Evolutionary conservation across 495 filamentous ascomycete species (phyloP), one percentile per base, ranked within the genome.

Genomic region (Hypoxylon perforatum): DNA sequence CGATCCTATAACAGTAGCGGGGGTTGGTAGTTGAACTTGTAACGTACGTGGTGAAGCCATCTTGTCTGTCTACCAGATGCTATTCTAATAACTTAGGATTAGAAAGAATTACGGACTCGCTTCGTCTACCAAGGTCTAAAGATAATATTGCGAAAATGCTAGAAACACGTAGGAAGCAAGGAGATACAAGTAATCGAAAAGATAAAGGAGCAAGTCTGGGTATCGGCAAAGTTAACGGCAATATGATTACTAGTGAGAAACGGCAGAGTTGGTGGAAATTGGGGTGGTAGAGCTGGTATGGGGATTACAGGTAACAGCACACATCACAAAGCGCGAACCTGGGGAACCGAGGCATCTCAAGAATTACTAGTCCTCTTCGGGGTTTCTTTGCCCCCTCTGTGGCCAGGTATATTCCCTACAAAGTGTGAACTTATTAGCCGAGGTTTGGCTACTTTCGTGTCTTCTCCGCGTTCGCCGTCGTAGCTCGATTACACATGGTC

Each of bases 1-100:
- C 59, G 36, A 21, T 30, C 17, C 17, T 48, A 46, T 15, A 12
- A 35, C 9, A 19, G 19, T 23, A 28, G 8, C 23, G 5, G n/a
- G n/a, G n/a, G 2, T 15, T 12, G 63, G 14, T 36, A 46, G 3
- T 25, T 56, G 19, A 17, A 22, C 8, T 57, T 45, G 49, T 21
- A 49, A 83, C 90, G 73, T 87, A 93, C 91, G 91, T 80, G 91
- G 90, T 76, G 91, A 92, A 58, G 91, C 89, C 91, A 94, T 94
- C 67, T 63, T 87, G 82, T 71, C 60, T 66, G 33, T 51, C 2
- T 54, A 19, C 41, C 25, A 23, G 45, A 42, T 15, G 48, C 22
- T 53, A 17, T 45, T 22, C 18, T 35, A 30, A 35, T 30, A 45
- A 17, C 17, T 36, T 7, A 56, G 11, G 39, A 30, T 12, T 50